phyloP scores from a whole-genome alignment of 192 early-diverging fungal genomes.

The Coemansia asiatica region DNA sequence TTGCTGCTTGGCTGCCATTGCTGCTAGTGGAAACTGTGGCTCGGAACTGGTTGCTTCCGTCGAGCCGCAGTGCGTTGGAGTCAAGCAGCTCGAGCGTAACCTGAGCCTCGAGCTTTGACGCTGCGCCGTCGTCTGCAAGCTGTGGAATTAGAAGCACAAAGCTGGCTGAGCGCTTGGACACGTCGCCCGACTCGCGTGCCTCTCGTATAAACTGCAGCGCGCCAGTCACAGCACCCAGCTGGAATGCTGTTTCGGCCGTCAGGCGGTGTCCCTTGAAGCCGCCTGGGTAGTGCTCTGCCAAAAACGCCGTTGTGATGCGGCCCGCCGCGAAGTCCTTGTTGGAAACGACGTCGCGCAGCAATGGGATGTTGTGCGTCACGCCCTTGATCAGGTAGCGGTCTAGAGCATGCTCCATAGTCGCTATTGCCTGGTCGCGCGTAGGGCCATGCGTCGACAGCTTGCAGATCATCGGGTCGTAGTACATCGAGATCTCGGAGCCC shows the following conservation, averaged over 20 bases:
- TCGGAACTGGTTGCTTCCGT: constrained; percentile 31
- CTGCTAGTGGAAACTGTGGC: constrained; percentile 14
- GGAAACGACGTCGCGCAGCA: constrained; percentile 82
- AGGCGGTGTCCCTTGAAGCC: constrained; percentile 81
- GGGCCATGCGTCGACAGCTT: constrained; percentile 85
- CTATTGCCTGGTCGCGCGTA: constrained; percentile 73
- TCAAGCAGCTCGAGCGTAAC: constrained; percentile 9
- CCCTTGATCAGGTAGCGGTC: constrained; percentile 92
- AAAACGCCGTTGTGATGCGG: constrained; percentile 79
- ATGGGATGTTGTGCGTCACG: constrained; percentile 93
- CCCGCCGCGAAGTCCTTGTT: constrained; percentile 73
- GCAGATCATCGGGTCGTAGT: constrained; percentile 96
- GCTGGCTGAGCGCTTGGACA: background rate
- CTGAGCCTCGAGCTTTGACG: constrained; percentile 26
- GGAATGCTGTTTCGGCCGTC: constrained; percentile 45
- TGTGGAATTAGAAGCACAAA: constrained; percentile 39
- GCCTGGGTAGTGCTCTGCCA: constrained; percentile 83
- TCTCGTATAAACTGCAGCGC: constrained; percentile 70
- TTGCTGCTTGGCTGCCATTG: constrained; percentile 24
- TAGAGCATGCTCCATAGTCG: constrained; percentile 77
- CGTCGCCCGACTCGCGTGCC: constrained; percentile 31
- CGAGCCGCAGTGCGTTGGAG: background rate
- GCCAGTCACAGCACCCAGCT: constrained; percentile 68
- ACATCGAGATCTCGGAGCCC: constrained; percentile 90
- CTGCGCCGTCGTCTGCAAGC: constrained; percentile 54